Conservation (phyloP, 1,139 yeast species). For the Pichia sp. region DNA sequence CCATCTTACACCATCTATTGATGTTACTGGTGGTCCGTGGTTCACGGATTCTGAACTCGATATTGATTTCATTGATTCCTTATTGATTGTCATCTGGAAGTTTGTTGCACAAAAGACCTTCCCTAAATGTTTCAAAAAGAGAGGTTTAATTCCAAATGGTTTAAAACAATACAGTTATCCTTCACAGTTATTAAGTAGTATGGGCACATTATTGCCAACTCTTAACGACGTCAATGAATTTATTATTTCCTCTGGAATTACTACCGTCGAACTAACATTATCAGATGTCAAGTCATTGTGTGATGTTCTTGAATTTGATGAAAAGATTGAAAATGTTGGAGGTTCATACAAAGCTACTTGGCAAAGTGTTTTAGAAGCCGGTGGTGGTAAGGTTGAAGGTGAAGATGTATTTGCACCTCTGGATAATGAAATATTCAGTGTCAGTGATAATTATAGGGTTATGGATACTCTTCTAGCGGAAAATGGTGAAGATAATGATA, state of each 20-base stretch:
- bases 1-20: slow-evolving; percentile 89
- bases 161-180: slow-evolving; percentile 29
- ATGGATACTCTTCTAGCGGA: slow-evolving; percentile 19
- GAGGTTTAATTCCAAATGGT: slow-evolving; percentile 24
- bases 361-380: slow-evolving; percentile 60
- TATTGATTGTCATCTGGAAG: slow-evolving; percentile 85
- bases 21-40: slow-evolving; percentile 99
- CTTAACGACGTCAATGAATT: slow-evolving; percentile 73
- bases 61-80: slow-evolving; percentile 85
- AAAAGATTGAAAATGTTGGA: slow-evolving; percentile 65
- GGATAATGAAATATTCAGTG: slow-evolving; percentile 27
- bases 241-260: slow-evolving; percentile 70
- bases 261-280: slow-evolving; percentile 74
- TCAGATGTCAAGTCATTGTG: slow-evolving; percentile 80
- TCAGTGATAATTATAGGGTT: slow-evolving; percentile 32
- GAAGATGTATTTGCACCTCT: slow-evolving; percentile 29
- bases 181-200: slow-evolving; percentile 40
- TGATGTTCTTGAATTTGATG: slow-evolving; percentile 86
- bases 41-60: slow-evolving; percentile 95
- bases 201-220: slow-evolving; percentile 48
- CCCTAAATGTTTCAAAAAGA: slow-evolving; percentile 59
- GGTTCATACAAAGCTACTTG: slow-evolving; percentile 48
- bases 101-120: slow-evolving; percentile 72
- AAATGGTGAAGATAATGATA: slow-evolving; percentile 8
- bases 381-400: slow-evolving; percentile 43